Evolutionary conservation across 2,329 filamentous ascomycete species (phyloP), one percentile per base, ranked within the genome.

Genomic region (Exophiala xenobiotica): DNA sequence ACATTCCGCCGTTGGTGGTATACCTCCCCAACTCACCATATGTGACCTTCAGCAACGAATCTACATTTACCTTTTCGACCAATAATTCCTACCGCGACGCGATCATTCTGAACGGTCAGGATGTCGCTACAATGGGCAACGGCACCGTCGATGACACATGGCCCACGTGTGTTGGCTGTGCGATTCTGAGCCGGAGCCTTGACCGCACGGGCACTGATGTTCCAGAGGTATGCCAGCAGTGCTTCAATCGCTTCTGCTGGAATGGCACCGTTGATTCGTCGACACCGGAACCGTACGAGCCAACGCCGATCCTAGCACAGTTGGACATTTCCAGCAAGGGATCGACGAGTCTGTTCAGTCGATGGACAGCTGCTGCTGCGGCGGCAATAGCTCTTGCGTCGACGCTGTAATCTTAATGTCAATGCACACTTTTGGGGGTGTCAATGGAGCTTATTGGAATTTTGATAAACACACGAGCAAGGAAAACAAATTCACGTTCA

Each of bases 1-100:
- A 71, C 1, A 60, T 67, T 3, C 90, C 90, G 0, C 90, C 90
- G 0, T 70, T 96, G 1, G 74, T 96, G 56, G 88, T 96, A 58
- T 99, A 99, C 73, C 69, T 97, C 39, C 89, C 93, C 51, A 95
- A 93, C 66, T 78, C 85, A 18, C 91, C 90, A 1, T 96, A 95
- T 71, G 79, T 85, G 40, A 81, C 80, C 65, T 71, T 78, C 58
- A 87, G 85, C 68, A 97, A 97, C 74, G 78, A 86, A 5, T 87
- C 86, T 2, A 61, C 53, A 18, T 60, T 61, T 33, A 56, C 48
- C 19, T 46, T 59, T 16, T 49, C 49, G 46, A 50, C 56, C 45
- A 53, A 61, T 53, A 49, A 59, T 60, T 53, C 58, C 1, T 70
- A 89, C 71, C 87, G 92, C 57, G 82, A 96, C 66, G 78, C 79